Evolutionary conservation across 1,284 basidiomycete species (phyloP), one percentile per base, ranked within the genome.

Genomic region (Ceratobasidium sp.): DNA sequence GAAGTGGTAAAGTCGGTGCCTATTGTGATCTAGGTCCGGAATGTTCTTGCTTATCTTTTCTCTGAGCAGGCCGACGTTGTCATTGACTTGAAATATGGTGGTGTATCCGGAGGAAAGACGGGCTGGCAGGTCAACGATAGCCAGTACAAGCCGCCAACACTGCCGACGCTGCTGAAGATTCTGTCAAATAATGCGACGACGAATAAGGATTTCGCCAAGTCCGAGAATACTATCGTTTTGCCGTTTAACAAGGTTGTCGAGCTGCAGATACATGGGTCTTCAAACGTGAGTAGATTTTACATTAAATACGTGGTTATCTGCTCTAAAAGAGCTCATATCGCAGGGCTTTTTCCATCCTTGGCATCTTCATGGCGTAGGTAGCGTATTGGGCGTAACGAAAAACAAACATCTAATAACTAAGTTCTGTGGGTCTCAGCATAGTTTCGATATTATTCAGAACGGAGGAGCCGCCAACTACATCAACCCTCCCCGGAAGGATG

Each of bases 401-500:
- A n/a, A 23, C 44, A 39, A 39, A 33, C 33, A 33, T 33, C 77
- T 61, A 51, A 44, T 39, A 4, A 70, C 28, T 70, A 61, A 1
- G 26, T 51, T 23, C 28, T 42, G 13, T 40, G n/a, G 18, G 55
- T 40, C 55, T 53, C 66, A 83, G 66, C 84, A 85, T 69, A 78
- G 60, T 9, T 87, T 88, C 79, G 83, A 84, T 53, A 86, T 88
- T 26, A 82, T 87, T 44, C 81, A 85, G 42, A 84, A 83, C 58
- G 84, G 84, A 9, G 85, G 84, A 44, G 70, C 70, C 0, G 85
- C 85, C 80, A 87, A 87, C 80, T 87, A 84, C 79, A 80, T 72
- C 0, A 85, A 87, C 78, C 86, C 86, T 28, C 83, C 86, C 42
- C 80, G 83, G 78, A 80, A 83, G n/a, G 87, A 88, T 78, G 85